These are phyloP conservation scores for Amylostereum areolatum DNA, from an alignment of 1,284 basidiomycete genomes.

Conservation along the genomic window DNA sequence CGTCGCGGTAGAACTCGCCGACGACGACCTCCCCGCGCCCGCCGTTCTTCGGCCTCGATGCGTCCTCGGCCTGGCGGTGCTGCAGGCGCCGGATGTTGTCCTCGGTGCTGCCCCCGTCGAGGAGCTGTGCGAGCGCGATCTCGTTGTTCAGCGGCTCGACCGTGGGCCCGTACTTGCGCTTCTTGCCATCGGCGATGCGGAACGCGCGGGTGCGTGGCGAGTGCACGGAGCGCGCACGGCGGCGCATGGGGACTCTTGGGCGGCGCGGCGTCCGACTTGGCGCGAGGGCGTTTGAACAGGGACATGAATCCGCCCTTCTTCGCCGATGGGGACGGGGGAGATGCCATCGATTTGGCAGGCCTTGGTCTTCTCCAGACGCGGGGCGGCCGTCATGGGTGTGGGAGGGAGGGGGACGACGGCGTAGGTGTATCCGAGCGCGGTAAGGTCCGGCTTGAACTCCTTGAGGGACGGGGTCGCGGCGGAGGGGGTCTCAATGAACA, in stretches of 20 bases:
- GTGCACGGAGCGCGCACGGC: background rate
- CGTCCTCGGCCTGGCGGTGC: background rate
- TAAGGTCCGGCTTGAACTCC: slow-evolving; percentile 46
- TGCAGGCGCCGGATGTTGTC: background rate
- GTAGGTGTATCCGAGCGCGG: slow-evolving; percentile 56
- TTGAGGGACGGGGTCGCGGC: slow-evolving; percentile 27
- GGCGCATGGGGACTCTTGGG: background rate
- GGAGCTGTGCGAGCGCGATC: background rate
- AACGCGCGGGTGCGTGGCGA: slow-evolving; percentile 4
- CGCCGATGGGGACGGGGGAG: slow-evolving; percentile 2
- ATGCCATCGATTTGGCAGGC: slow-evolving; percentile 9
- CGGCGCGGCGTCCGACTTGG: background rate
- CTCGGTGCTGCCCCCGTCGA: background rate
- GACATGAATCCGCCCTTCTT: background rate
- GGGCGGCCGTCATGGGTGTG: slow-evolving; percentile 39
- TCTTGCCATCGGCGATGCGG: background rate
- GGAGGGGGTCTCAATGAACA: slow-evolving; percentile 33
- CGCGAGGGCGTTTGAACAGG: background rate
- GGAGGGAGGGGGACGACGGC: slow-evolving; percentile 57
- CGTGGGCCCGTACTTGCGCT: background rate
- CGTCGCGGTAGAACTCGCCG: background rate
- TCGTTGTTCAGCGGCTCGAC: background rate
- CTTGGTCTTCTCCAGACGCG: slow-evolving; percentile 19
- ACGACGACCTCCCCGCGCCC: background rate
- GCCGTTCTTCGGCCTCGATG: background rate